A percentile compares a stretch with the other conserved stretches of the same genome.
phyloP scores from a whole-genome alignment of 1,284 basidiomycete species.

The Naganishia sp. region DNA sequence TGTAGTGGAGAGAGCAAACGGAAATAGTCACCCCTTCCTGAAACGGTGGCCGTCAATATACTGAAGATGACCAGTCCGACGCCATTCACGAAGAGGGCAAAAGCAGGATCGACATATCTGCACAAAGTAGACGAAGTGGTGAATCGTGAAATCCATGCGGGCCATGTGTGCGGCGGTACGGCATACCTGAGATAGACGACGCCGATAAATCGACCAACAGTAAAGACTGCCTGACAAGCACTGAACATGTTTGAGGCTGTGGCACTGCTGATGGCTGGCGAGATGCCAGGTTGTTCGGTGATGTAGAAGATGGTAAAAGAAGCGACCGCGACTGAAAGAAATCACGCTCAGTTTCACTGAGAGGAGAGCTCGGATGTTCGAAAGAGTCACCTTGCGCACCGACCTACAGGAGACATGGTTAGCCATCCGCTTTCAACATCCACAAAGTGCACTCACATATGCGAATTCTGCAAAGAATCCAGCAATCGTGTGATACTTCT shows the following conservation, averaged over 20 bases:
- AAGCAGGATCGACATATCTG: slow-evolving; percentile 40
- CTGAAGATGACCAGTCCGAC: slow-evolving; percentile 40
- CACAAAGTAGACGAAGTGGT: neutral
- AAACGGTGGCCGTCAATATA: slow-evolving; percentile 38
- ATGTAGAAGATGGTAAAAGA: slow-evolving; percentile 43
- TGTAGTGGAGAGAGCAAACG: neutral
- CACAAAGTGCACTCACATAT: slow-evolving; percentile 27
- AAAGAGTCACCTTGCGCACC: slow-evolving; percentile 18
- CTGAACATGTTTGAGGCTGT: slow-evolving; percentile 44
- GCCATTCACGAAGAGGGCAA: slow-evolving; percentile 41
- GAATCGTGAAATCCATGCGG: no score
- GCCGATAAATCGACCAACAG: slow-evolving; percentile 45
- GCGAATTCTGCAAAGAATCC: slow-evolving; percentile 40
- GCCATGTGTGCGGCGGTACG: no score
- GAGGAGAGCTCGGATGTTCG: neutral
- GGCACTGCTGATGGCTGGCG: slow-evolving; percentile 31
- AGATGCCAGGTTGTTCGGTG: slow-evolving; percentile 37
- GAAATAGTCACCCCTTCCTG: slow-evolving; percentile 35
- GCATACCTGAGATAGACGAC: slow-evolving; percentile 39
- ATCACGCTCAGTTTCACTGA: slow-evolving; percentile 31
- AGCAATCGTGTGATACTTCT: slow-evolving; percentile 40
- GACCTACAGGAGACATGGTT: neutral
- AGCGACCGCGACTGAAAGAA: slow-evolving; percentile 43
- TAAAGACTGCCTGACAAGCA: slow-evolving; percentile 45
- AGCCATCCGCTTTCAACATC: neutral